Percentiles rank a stretch among this genome's conserved stretches.
These are phyloP conservation scores for Neovahlkampfia damariscottae DNA, from an alignment of 78 protist species.

Conservation along the genomic window DNA sequence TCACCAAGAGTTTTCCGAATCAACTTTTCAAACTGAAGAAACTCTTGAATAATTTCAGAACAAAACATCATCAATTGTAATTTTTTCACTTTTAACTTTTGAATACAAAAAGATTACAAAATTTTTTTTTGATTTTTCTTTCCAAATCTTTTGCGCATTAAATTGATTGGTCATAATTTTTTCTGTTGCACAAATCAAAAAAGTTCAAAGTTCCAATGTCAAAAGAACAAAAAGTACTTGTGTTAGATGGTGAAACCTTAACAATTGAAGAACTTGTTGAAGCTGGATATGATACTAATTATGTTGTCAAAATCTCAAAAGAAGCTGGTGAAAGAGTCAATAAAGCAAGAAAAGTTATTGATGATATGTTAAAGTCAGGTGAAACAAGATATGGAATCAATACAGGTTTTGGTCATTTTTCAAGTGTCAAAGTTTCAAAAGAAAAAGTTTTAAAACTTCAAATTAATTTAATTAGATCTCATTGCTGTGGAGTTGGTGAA, in stretches of 20 bases:
- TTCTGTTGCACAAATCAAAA: no score
- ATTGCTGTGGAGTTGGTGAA: constrained; percentile 75
- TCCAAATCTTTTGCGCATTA: no score
- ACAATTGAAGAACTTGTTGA: background rate
- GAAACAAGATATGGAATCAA: constrained; percentile 28
- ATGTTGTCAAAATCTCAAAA: background rate
- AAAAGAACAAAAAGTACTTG: no score
- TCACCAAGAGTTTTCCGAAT: no score
- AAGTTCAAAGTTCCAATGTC: no score
- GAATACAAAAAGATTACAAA: no score
- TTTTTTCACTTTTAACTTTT: no score
- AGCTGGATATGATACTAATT: background rate
- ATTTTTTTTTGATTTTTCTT: no score
- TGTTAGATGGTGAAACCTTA: background rate
- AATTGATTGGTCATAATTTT: no score
- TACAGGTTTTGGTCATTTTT: constrained; percentile 33
- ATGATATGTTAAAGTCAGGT: background rate
- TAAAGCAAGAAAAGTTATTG: constrained; percentile 8
- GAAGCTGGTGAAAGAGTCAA: background rate
- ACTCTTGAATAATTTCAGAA: no score
- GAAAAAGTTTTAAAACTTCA: constrained; percentile 48
- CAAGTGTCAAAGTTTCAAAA: background rate
- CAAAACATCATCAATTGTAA: no score
- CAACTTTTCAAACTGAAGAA: no score
- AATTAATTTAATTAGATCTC: constrained; percentile 73